Evolutionary conservation across 2,329 filamentous ascomycete genomes (phyloP).

Genomic region (Trichoderma oligosporum): DNA sequence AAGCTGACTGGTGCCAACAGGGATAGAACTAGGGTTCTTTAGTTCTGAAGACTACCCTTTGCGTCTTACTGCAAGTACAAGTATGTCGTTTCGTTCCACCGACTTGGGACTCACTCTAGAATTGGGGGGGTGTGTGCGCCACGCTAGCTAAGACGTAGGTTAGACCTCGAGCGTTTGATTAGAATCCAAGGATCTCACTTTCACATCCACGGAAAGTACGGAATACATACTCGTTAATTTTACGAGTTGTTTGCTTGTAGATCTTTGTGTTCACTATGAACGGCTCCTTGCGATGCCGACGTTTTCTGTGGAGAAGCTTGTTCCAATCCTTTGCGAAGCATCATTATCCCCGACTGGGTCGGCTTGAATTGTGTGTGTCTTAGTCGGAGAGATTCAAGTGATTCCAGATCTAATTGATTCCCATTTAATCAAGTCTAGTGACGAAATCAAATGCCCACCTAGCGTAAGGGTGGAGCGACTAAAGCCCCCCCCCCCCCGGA

Average conservation of each 20-base stretch:
- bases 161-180: not conserved
- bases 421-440: not conserved
- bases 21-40: not conserved
- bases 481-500: not conserved
- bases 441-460: not conserved
- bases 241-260: no score
- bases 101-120: not conserved
- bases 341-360: not conserved
- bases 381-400: not conserved
- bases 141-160: not conserved
- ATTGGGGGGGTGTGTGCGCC: not conserved
- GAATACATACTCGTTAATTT: no score
- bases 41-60: not conserved
- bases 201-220: no score
- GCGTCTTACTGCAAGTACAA: not conserved
- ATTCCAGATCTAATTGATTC: not conserved
- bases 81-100: not conserved
- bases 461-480: slow-evolving; percentile 5
- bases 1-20: slow-evolving; percentile 10
- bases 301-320: no score
- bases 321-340: no score
- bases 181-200: no score
- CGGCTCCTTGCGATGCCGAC: no score
- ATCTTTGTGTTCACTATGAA: no score
- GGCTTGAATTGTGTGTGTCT: not conserved